These are phyloP conservation scores for Musa schizocarpa DNA, from an alignment of 176 grass and related monocot genomes.

Conservation along the genomic window DNA sequence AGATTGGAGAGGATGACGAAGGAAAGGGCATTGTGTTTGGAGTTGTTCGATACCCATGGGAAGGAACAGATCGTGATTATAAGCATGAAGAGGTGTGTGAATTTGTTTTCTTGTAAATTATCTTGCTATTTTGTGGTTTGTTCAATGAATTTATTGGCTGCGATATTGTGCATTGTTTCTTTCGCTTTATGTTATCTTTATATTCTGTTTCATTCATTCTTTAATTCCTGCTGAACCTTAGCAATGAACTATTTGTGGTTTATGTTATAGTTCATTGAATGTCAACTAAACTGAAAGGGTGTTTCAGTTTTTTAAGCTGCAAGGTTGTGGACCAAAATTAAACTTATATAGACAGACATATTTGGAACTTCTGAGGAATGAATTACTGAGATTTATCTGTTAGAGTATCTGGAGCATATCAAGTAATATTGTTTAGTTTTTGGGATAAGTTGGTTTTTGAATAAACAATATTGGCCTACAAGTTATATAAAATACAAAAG, in stretches of 20 bases:
- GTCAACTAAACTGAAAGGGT: background rate
- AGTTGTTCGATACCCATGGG: slow-evolving; percentile 57
- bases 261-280: background rate
- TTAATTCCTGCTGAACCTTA: too few species aligned
- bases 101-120: background rate
- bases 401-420: background rate
- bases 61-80: slow-evolving; percentile 58
- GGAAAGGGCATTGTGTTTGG: slow-evolving; percentile 57
- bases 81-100: slow-evolving; percentile 58
- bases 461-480: too few species aligned
- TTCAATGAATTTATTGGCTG: background rate
- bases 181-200: background rate
- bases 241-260: background rate
- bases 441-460: too few species aligned
- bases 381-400: background rate
- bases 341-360: background rate
- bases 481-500: too few species aligned
- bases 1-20: slow-evolving; percentile 58
- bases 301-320: background rate
- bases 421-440: too few species aligned
- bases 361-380: background rate
- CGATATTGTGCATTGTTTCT: background rate
- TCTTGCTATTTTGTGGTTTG: background rate
- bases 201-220: background rate
- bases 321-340: background rate